Percentiles rank a stretch among this genome's conserved stretches.
Evolutionary conservation across 257 asterid species (phyloP).

Genomic region (Dorcoceras hygrometricum): DNA sequence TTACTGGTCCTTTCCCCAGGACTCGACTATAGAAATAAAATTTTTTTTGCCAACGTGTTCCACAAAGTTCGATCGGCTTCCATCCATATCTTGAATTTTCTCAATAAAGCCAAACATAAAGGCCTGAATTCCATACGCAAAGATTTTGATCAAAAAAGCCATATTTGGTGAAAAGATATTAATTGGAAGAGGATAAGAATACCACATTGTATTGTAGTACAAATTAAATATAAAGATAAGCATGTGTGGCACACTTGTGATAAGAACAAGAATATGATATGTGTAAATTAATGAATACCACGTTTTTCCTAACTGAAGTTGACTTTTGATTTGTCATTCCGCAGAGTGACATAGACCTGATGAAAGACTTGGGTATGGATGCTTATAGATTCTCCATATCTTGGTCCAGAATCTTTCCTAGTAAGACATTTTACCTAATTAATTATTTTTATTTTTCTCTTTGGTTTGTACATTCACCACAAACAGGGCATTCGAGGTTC

Average conservation of each 20-base stretch:
- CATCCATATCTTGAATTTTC: not conserved
- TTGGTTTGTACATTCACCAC: not conserved
- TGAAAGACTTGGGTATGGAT: constrained; percentile 83
- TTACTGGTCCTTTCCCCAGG: no score
- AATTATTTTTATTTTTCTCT: not conserved
- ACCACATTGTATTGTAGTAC: constrained; percentile 3
- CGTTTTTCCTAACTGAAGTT: constrained; percentile 22
- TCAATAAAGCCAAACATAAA: not conserved
- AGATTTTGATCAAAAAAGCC: constrained; percentile 1
- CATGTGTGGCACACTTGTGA: constrained; percentile 11
- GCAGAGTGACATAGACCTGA: constrained; percentile 76
- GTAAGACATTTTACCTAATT: constrained; percentile 36
- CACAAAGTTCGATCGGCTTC: no score
- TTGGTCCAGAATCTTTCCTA: constrained; percentile 84
- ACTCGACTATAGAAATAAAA: no score
- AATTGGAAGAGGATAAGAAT: constrained; percentile 34
- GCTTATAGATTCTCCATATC: constrained; percentile 89
- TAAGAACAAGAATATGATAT: constrained; percentile 16
- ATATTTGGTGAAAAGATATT: constrained; percentile 1
- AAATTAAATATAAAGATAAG: not conserved
- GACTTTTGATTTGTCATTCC: constrained; percentile 29
- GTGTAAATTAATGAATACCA: not conserved
- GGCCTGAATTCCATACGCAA: not conserved
- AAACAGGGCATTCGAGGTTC: no score
- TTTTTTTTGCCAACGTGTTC: no score